Conservation (phyloP, 2,329 filamentous ascomycete genomes). For the Gaeumannomyces tritici region DNA sequence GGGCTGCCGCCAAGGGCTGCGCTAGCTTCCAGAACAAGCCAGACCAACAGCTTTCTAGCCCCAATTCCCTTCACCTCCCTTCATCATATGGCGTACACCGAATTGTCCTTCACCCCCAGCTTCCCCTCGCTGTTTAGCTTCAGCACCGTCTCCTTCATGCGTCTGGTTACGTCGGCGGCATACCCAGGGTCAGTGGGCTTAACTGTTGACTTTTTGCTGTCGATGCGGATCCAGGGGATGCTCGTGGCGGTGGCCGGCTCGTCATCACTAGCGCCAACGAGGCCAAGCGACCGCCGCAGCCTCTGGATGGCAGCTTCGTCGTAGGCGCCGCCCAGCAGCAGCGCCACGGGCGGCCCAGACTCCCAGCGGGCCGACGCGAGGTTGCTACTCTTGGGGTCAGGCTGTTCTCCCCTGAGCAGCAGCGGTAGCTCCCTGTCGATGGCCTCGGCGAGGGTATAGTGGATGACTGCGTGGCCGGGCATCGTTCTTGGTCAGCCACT, state of each 20-base stretch:
- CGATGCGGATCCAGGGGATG: constrained; percentile 1
- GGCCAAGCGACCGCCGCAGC: constrained; percentile 1
- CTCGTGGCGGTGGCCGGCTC: not conserved
- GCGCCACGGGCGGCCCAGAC: constrained; percentile 7
- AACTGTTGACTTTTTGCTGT: not conserved
- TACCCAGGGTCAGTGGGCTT: not conserved
- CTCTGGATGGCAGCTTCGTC: constrained; percentile 10
- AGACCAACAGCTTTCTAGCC: too few species aligned
- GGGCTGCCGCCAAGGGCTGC: too few species aligned
- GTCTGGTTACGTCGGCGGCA: not conserved
- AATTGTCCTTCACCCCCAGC: not conserved
- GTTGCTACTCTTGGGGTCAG: constrained; percentile 7
- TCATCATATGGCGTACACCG: not conserved
- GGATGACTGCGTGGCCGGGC: constrained; percentile 8
- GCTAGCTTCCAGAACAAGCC: too few species aligned
- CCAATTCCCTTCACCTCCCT: too few species aligned
- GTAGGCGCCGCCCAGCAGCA: constrained; percentile 16
- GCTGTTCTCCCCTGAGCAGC: constrained; percentile 10
- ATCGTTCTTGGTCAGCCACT: too few species aligned
- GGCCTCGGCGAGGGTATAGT: constrained; percentile 11
- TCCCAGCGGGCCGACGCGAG: constrained; percentile 10
- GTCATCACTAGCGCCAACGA: not conserved
- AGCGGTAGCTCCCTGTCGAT: constrained; percentile 12
- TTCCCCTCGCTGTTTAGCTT: not conserved
- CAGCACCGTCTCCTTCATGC: not conserved